These are phyloP conservation scores for Phalaenopsis equestris DNA, from an alignment of 106 monocot species.

Conservation along the genomic window DNA sequence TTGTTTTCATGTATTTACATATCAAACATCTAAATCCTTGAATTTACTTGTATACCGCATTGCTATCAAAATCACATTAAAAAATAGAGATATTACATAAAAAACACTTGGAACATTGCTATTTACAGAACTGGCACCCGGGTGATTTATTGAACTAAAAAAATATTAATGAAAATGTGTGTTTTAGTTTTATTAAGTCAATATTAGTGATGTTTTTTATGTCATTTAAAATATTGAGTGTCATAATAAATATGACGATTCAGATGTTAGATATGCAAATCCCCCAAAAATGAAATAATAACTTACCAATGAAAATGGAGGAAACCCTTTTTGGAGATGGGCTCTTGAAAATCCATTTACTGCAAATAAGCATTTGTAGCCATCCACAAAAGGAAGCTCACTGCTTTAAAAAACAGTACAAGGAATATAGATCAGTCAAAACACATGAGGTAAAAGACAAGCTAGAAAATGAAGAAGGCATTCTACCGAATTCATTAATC, in stretches of 20 bases:
- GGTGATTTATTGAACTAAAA: no score
- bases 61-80: no score
- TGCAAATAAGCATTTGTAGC: conserved; percentile 53
- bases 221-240: not conserved
- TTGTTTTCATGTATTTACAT: no score
- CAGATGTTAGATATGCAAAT: not conserved
- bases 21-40: no score
- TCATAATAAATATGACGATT: not conserved
- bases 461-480: not conserved
- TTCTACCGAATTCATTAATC: not conserved
- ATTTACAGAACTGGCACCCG: no score
- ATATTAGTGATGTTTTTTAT: not conserved
- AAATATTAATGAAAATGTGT: no score
- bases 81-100: no score
- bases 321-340: conserved; percentile 26
- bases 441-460: not conserved
- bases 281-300: not conserved
- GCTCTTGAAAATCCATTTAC: conserved; percentile 47
- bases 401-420: conserved; percentile 15
- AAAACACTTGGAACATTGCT: no score
- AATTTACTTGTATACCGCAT: no score
- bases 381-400: conserved; percentile 42
- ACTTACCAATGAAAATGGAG: conserved; percentile 44
- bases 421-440: not conserved
- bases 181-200: not conserved